Conservation (phyloP, 805 yeast species). For the Hanseniaspora guilliermondii region DNA sequence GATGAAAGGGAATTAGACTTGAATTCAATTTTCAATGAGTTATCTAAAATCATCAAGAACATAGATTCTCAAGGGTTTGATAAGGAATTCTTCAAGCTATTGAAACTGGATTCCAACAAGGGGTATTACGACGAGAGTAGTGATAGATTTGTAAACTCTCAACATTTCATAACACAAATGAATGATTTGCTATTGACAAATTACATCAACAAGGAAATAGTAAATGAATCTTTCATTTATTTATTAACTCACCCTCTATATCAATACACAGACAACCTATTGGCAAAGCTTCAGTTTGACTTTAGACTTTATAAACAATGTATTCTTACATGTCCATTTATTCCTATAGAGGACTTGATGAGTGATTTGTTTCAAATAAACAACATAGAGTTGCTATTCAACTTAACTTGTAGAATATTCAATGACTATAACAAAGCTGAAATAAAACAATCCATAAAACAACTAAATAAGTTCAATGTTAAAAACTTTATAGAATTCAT, state of each 20-base stretch:
- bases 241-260: constrained; percentile 78
- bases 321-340: constrained; percentile 60
- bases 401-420: constrained; percentile 51
- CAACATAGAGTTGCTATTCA: constrained; percentile 54
- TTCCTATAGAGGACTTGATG: constrained; percentile 52
- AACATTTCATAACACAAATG: constrained; percentile 38
- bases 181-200: constrained; percentile 33
- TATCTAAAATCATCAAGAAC: not conserved
- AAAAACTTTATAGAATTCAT: constrained; percentile 27
- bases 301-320: constrained; percentile 71
- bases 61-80: constrained; percentile 24
- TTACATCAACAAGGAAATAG: constrained; percentile 20
- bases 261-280: constrained; percentile 41
- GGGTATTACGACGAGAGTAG: constrained; percentile 46
- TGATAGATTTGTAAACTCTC: constrained; percentile 51
- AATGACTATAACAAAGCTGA: constrained; percentile 52
- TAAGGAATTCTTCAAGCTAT: constrained; percentile 23
- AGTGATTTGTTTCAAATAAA: constrained; percentile 44
- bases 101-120: constrained; percentile 25
- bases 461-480: constrained; percentile 24
- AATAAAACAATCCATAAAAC: constrained; percentile 37
- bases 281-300: constrained; percentile 39
- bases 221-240: constrained; percentile 56
- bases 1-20: constrained; percentile 15
- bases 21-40: not conserved